Evolutionary conservation across 441 rosid species (phyloP).

Genomic region (Viola pubescens): DNA sequence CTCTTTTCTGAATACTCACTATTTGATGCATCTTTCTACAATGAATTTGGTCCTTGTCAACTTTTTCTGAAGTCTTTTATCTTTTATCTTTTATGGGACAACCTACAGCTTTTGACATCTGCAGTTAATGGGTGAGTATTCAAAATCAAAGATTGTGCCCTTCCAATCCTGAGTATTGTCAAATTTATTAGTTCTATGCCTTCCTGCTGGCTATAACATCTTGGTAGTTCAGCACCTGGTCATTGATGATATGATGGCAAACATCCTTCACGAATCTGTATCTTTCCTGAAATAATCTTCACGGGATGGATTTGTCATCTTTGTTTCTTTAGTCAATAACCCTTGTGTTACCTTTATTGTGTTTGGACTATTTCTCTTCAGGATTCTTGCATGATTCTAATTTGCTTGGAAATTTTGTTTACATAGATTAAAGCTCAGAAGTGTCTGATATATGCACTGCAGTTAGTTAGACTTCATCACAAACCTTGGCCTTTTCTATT

Average conservation of each 20-base stretch:
- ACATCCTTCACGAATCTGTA: too few relatives aligned
- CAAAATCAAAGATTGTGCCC: too few relatives aligned
- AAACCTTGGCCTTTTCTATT: slow-evolving; percentile 1
- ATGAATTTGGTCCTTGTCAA: neutral
- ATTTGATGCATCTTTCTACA: neutral
- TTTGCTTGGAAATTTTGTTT: neutral
- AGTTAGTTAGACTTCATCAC: neutral
- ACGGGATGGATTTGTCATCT: too few relatives aligned
- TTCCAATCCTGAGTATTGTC: too few relatives aligned
- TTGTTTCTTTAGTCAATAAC: too few relatives aligned
- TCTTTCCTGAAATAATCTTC: too few relatives aligned
- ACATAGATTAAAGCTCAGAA: neutral
- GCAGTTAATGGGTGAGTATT: too few relatives aligned
- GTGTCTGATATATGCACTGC: neutral
- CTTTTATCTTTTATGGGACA: neutral
- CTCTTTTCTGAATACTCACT: neutral
- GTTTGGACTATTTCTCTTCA: neutral
- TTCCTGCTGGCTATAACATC: too few relatives aligned
- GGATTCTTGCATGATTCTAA: neutral
- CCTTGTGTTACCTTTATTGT: too few relatives aligned
- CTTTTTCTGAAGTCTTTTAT: neutral
- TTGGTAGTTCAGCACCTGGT: too few relatives aligned
- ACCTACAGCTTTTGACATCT: neutral
- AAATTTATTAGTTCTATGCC: too few relatives aligned
- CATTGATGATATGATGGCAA: too few relatives aligned